Base-by-base conservation (phyloP, 2,329 filamentous ascomycete genomes). In the Diplodia sapinea region DNA sequence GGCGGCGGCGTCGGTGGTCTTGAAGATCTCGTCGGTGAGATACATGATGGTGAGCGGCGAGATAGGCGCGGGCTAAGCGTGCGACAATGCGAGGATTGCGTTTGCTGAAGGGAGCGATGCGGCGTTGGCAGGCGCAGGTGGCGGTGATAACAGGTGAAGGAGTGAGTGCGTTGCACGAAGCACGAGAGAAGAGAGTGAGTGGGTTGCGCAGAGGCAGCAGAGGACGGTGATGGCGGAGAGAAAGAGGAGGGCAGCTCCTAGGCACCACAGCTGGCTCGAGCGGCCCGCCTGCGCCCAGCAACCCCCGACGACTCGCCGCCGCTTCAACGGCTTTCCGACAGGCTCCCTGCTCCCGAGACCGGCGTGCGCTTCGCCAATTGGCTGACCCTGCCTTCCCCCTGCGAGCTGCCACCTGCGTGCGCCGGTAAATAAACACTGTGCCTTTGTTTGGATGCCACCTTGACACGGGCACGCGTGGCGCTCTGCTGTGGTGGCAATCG, bases 1-100 rank as follows among this genome's bases (percentile, higher is more conserved):
- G n/a, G 20, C 33, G 20, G 52, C 65, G 31, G 31, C 33, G 31
- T 62, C 65, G 43, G 47, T 47, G 12, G 55, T 40, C 49, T 62
- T 49, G 55, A 67, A 67, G 49, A 67, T 56, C 36, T 67, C 65
- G 55, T 67, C 65, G 12, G 65, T 67, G 23, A 67, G 47, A 55
- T 67, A 67, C 65, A 67, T 67, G 33, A 1, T 36, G 33, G 33
- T 36, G 33, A 36, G 2, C 8, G 33, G 33, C 8, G 11, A 36
- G 33, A 5, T 8, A 33, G 31, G 31, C 6, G 31, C 31, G 31
- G 33, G 38, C 23, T 13, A 31, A 11, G 12, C 7, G n/a, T 33
- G 54, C 6, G 54, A n/a, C 54, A 54, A 31, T 9, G 47, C 29
- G 23, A 31, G 47, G 54, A 57, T 26, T 29, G 52, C 5, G 29